Evolutionary conservation across 768 basidiomycete genomes (phyloP).

Genomic region (Kwoniella bestiolae): DNA sequence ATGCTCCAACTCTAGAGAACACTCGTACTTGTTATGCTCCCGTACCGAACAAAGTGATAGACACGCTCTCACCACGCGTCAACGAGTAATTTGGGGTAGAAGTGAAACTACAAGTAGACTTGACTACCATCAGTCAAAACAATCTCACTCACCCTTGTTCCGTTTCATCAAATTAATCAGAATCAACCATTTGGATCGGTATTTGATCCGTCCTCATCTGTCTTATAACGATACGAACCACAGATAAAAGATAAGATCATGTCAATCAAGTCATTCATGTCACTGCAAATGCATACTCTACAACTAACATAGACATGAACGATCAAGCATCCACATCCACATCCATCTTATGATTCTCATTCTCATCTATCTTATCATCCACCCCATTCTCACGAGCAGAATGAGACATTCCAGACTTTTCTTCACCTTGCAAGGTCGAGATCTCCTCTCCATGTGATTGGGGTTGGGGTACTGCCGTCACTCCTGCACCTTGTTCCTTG

Average conservation of each 20-base stretch:
- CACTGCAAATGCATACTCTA: too few species aligned
- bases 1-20: too few species aligned
- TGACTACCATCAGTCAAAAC: background rate
- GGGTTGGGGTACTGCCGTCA: background rate
- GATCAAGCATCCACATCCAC: background rate
- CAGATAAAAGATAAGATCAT: too few species aligned
- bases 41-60: background rate
- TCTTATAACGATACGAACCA: too few species aligned
- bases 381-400: background rate
- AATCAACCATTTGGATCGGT: background rate
- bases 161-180: background rate
- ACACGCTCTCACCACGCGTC: background rate
- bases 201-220: background rate
- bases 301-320: too few species aligned
- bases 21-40: too few species aligned
- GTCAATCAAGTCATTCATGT: too few species aligned
- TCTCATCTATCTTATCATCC: background rate
- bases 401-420: constrained; percentile 1
- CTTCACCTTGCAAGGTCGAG: background rate
- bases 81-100: background rate
- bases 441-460: background rate
- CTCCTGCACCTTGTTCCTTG: constrained; percentile 2
- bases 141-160: background rate
- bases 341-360: background rate
- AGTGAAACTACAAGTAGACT: too few species aligned